Base-by-base conservation (phyloP, 495 filamentous ascomycete species). In the Venustampulla echinocandica region DNA sequence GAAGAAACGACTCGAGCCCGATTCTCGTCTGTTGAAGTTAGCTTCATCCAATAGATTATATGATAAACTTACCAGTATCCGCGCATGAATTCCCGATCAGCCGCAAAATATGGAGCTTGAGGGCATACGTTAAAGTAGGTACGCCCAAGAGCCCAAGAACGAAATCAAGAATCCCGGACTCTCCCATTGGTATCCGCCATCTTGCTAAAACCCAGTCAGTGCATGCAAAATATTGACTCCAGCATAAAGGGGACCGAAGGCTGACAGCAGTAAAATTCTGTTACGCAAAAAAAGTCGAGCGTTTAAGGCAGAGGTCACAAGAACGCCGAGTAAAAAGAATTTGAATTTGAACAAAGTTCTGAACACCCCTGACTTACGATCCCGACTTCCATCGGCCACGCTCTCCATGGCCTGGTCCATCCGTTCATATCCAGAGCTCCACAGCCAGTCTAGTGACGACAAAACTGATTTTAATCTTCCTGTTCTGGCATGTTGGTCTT, bases 1-100 rank as follows among this genome's bases (percentile, higher is more conserved):
- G 71, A 72, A 6, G 69, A 69, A 19, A 87, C 68, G 6, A 87
- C 76, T 21, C 75, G 70, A n/a, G 72, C 69, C 42, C 85, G 65
- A 55, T 90, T 90, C 50, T 78, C 78, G 63, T 90, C 86, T 87
- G 52, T 9, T 17, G 3, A 19, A 53, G 15, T 52, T 17, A 51
- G 38, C 30, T 14, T 27, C 13, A 15, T 34, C n/a, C n/a, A n/a
- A n/a, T n/a, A n/a, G n/a, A n/a, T n/a, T n/a, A n/a, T n/a, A n/a
- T 11, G 18, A n/a, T 21, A 30, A 47, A 54, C 69, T 56, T 64
- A 84, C 85, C 77, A 44, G 77, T 82, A 57, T 90, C 86, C 35
- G 85, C 85, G 62, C 84, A 89, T n/a, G 77, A 79, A 61, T 90
- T 90, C 2, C 83, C 86, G 55, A 88, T 68, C 19, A 90, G 51